A percentile compares a stretch with the other conserved stretches of the same genome.
phyloP scores from a whole-genome alignment of 2,329 filamentous ascomycete species.

The Ophiostoma sp. region DNA sequence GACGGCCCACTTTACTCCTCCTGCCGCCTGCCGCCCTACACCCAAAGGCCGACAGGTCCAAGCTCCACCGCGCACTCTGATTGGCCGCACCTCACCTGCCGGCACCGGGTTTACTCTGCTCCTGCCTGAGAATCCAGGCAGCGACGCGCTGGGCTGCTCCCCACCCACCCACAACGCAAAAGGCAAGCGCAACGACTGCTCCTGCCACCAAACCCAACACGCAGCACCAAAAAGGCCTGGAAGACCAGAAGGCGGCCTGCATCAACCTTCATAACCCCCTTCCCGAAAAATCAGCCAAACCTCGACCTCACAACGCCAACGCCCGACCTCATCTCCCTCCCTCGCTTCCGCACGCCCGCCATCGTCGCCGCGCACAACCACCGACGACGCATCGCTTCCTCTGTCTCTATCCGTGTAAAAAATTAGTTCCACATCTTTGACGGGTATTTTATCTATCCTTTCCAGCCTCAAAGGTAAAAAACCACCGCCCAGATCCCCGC shows the following conservation, averaged over 20 bases:
- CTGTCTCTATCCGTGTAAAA: background rate
- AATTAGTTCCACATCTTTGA: constrained; percentile 9
- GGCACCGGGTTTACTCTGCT: constrained; percentile 8
- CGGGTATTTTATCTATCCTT: constrained; percentile 15
- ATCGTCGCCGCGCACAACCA: constrained; percentile 9
- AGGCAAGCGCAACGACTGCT: constrained; percentile 4
- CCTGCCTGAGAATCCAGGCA: background rate
- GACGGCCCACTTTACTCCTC: background rate
- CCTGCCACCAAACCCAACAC: background rate
- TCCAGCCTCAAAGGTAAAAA: constrained; percentile 14
- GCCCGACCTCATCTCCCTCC: constrained; percentile 2
- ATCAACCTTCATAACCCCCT: constrained; percentile 19
- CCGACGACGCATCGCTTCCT: background rate
- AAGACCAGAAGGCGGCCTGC: constrained; percentile 13
- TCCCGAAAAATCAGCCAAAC: constrained; percentile 22
- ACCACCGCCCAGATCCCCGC: background rate
- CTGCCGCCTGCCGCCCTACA: background rate
- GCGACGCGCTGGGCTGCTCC: background rate
- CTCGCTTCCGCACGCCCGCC: constrained; percentile 11
- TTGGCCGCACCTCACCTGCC: background rate
- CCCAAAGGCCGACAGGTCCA: background rate
- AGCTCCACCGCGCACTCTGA: constrained; percentile 3
- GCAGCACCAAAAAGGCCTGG: constrained; percentile 3
- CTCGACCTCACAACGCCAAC: constrained; percentile 8
- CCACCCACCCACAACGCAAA: background rate